Evolutionary conservation across 495 filamentous ascomycete species (phyloP), one percentile per base, ranked within the genome.

Genomic region (Copromyces sp.): DNA sequence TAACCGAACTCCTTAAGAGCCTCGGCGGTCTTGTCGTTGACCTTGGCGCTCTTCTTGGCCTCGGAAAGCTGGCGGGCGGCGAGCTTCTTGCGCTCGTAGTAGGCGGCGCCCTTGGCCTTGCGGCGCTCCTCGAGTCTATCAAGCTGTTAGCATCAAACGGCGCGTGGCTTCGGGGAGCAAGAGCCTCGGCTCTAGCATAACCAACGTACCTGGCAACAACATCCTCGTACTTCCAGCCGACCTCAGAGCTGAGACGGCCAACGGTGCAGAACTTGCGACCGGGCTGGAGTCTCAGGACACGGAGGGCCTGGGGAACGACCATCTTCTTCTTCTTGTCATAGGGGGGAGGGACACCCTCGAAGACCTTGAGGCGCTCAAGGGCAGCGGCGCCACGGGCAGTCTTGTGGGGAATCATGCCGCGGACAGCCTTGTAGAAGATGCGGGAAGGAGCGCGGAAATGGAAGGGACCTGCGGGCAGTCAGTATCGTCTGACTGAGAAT

Each of bases 371-470:
- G 84, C 95, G 91, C 89, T 98, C 94, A 84, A 99, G 84, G 75
- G 95, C 95, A 75, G 94, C 94, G 81, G 95, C 92, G 83, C 95
- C 95, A 82, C 95, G 95, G 82, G 95, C 87, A 77, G 95, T 98
- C 90, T 99, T 99, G 92, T 99, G 95, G 81, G 95, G 96, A 76
- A 98, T 95, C 95, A 99, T 99, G 83, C 95, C 95, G 82, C 95
- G 96, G 86, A 99, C 93, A 82, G 95, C 94, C 90, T 97, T 97
- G 92, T 98, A 99, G 92, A 99, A 95, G 86, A 99, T 97, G 83
- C 96, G 91, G 77, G 94, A 95, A 69, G 95, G 95, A 80, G 94
- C 93, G 85, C 95, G 96, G 93, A 97, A 99, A 87, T 98, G 95
- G 91, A 97, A 99, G 83, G 95, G 96, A 88, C 95, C 92, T 93